Conservation (phyloP, 768 basidiomycete genomes). For the Lentinula sp. region DNA sequence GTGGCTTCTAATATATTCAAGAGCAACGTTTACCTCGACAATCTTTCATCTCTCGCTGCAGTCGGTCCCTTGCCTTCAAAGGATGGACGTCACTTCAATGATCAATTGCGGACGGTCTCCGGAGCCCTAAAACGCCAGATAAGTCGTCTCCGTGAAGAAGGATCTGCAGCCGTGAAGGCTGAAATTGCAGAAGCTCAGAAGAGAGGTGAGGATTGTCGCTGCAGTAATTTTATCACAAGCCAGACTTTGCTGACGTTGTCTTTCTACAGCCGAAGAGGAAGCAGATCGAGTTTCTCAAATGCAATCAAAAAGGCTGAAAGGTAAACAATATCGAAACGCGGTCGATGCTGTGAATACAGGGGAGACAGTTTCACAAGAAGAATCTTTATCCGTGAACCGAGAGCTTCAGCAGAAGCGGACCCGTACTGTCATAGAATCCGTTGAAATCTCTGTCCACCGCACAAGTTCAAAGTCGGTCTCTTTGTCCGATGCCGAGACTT, state of each 20-base stretch:
- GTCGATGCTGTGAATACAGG: constrained; percentile 22
- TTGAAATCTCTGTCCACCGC: constrained; percentile 6
- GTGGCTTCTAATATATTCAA: constrained; percentile 85
- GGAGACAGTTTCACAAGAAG: constrained; percentile 6
- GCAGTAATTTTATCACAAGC: not conserved
- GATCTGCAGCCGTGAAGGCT: constrained; percentile 53
- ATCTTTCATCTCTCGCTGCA: constrained; percentile 64
- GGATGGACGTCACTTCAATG: constrained; percentile 86
- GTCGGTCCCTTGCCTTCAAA: constrained; percentile 65
- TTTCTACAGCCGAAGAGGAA: constrained; percentile 38
- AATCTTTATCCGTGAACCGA: constrained; percentile 10
- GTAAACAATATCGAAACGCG: constrained; percentile 66
- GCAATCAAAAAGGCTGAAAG: constrained; percentile 65
- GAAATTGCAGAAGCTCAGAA: constrained; percentile 60
- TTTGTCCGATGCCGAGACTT: constrained; percentile 20
- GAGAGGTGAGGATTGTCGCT: constrained; percentile 37
- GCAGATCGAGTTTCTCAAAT: constrained; percentile 37
- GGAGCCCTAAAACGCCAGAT: constrained; percentile 58
- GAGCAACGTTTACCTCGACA: constrained; percentile 69
- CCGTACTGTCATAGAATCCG: constrained; percentile 2
- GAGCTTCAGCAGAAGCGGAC: not conserved
- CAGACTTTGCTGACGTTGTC: not conserved
- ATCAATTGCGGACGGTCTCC: constrained; percentile 63
- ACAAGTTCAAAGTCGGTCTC: constrained; percentile 7
- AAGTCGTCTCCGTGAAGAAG: constrained; percentile 59